Base-by-base conservation (phyloP, 2,329 filamentous ascomycete genomes). In the Paecilomyces sp. region DNA sequence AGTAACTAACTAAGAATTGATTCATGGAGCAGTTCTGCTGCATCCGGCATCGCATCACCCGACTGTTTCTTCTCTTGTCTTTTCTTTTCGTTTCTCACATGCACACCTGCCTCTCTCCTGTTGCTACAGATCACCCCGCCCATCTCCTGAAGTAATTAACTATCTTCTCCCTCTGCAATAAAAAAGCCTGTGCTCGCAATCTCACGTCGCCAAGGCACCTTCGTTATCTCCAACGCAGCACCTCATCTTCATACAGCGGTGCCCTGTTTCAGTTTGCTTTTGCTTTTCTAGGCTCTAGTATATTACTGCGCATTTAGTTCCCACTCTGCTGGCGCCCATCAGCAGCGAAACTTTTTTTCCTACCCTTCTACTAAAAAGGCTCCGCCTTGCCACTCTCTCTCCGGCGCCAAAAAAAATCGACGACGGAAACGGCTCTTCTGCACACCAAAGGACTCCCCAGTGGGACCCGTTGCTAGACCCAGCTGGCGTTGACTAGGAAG, bases 381-480 rank as follows among this genome's bases (percentile, higher is more conserved):
- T 55, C 54, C 54, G 54, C 54, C 54, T 55, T 41, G 55, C 55
- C 55, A 56, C 54, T 56, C 54, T 9, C 54, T 9, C 31, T 9
- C 54, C 31, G 34, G 33, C 31, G 22, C 50, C 25, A 33, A 24
- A 18, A 24, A n/a, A 18, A 56, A 53, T 22, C 51, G n/a, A 56
- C 55, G 15, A 56, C 55, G 55, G 55, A 56, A 56, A 56, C 55
- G 55, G 55, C 33, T 56, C n/a, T 25, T 55, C 36, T 41, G n/a
- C 30, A n/a, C 55, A 56, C 33, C 55, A 56, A 56, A 34, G 33
- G 55, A 25, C 25, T 56, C 8, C 30, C 24, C 22, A 12, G 55
- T 56, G 55, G 55, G 55, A 56, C 55, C 55, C 28, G 54, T 51
- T 24, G 47, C 47, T 30, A 22, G 51, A 25, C 51, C 51, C 24